Percentiles rank a stretch among this genome's conserved stretches.
phyloP scores from a whole-genome alignment of 306 rosid genomes.

The Sophora flavescens region DNA sequence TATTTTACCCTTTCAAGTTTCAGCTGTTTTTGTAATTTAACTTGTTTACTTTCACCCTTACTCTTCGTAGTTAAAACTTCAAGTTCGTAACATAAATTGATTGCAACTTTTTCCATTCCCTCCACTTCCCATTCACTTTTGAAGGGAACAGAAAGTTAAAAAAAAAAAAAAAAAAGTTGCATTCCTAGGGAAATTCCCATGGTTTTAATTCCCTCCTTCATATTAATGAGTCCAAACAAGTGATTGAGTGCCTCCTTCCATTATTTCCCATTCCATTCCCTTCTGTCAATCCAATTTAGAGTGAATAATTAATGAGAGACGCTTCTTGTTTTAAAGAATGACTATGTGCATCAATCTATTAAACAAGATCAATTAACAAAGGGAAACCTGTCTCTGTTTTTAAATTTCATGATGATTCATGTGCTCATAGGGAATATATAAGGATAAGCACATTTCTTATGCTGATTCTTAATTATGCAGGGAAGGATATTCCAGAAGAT shows the following conservation, averaged over 20 bases:
- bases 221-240: too few species aligned
- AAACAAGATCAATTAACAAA: too few species aligned
- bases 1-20: slow-evolving; percentile 16
- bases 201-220: slow-evolving; percentile 1
- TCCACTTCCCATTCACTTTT: neutral
- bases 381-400: neutral
- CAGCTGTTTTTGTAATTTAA: slow-evolving; percentile 8
- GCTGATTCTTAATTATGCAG: slow-evolving; percentile 48
- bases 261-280: too few species aligned
- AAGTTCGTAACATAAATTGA: slow-evolving; percentile 1
- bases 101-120: slow-evolving; percentile 3
- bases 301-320: too few species aligned
- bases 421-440: slow-evolving; percentile 14
- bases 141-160: neutral
- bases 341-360: too few species aligned
- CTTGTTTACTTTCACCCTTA: slow-evolving; percentile 13
- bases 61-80: slow-evolving; percentile 23
- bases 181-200: neutral
- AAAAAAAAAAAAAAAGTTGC: too few species aligned
- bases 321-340: too few species aligned
- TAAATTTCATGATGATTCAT: neutral
- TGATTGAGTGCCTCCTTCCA: too few species aligned
- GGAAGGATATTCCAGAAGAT: slow-evolving; percentile 77
- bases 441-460: slow-evolving; percentile 11
- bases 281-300: too few species aligned